Percentiles rank a stretch among this genome's conserved stretches.
These are phyloP conservation scores for Mayamaea pseudoterrestris DNA, from an alignment of 108 stramenopile genomes.

Conservation along the genomic window DNA sequence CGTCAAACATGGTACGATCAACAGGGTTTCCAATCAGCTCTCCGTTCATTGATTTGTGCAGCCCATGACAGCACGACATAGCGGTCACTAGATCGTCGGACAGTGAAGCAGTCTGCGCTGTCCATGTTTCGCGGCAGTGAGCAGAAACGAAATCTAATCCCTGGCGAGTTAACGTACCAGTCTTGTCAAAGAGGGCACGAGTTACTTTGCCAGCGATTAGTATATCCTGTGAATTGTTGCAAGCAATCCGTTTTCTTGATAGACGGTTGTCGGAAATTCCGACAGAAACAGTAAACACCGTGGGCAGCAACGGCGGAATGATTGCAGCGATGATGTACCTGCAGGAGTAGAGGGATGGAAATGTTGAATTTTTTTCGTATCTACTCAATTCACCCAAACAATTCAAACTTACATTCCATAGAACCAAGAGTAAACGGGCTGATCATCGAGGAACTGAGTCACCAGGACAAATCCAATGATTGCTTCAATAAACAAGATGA, in stretches of 20 bases:
- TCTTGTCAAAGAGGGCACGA: constrained; percentile 72
- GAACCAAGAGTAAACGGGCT: constrained; percentile 37
- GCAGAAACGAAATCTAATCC: constrained; percentile 45
- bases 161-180: constrained; percentile 63
- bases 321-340: constrained; percentile 22
- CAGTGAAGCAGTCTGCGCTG: not conserved
- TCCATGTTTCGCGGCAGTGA: constrained; percentile 1
- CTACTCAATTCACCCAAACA: no score
- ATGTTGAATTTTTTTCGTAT: no score
- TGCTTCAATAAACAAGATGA: constrained; percentile 31
- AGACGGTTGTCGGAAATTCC: constrained; percentile 50
- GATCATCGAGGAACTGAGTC: constrained; percentile 23
- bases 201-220: constrained; percentile 71
- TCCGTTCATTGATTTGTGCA: constrained; percentile 17
- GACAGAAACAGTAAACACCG: constrained; percentile 52
- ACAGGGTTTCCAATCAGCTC: constrained; percentile 42
- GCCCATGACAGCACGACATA: constrained; percentile 44
- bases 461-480: constrained; percentile 30
- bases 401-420: constrained; percentile 29
- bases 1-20: constrained; percentile 34
- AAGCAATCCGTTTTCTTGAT: constrained; percentile 36
- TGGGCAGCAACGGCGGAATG: constrained; percentile 48
- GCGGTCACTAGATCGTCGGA: constrained; percentile 2
- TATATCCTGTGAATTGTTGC: constrained; percentile 53
- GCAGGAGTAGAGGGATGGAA: not conserved